Conservation (phyloP, 345 rosid species). For the Draba incana region DNA sequence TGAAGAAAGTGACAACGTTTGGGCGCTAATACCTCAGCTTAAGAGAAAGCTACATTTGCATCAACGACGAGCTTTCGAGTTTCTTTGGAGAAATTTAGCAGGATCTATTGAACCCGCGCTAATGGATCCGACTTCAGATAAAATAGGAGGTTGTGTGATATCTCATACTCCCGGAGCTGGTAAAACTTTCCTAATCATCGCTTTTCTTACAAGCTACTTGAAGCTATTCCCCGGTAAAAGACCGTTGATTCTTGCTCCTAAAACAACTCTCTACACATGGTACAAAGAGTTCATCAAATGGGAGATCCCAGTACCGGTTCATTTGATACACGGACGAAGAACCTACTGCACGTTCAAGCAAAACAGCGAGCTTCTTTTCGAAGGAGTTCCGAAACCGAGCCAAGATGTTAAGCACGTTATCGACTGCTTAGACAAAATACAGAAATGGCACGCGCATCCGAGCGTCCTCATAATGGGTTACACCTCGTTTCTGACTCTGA, state of each 20-base stretch:
- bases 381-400: constrained; percentile 68
- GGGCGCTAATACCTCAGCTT: constrained; percentile 83
- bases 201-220: constrained; percentile 89
- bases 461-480: constrained; percentile 97
- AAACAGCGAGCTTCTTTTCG: constrained; percentile 39
- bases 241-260: constrained; percentile 91
- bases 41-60: constrained; percentile 68
- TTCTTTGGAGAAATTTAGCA: constrained; percentile 80
- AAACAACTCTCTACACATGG: constrained; percentile 96
- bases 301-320: constrained; percentile 85
- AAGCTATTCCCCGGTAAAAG: constrained; percentile 85
- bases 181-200: constrained; percentile 88
- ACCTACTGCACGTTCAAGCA: constrained; percentile 61
- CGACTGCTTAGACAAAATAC: constrained; percentile 93
- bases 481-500: constrained; percentile 84
- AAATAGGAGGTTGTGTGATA: constrained; percentile 83
- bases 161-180: constrained; percentile 98
- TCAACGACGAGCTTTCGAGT: constrained; percentile 89
- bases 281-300: constrained; percentile 96
- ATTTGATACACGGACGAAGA: constrained; percentile 86
- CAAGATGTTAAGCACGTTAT: constrained; percentile 88
- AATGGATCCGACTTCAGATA: constrained; percentile 58
- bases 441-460: constrained; percentile 92
- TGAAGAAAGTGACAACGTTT: constrained; percentile 68
- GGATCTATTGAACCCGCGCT: constrained; percentile 68